Evolutionary conservation across 306 rosid genomes (phyloP).

Genomic region (Astragalus glycyphyllos): DNA sequence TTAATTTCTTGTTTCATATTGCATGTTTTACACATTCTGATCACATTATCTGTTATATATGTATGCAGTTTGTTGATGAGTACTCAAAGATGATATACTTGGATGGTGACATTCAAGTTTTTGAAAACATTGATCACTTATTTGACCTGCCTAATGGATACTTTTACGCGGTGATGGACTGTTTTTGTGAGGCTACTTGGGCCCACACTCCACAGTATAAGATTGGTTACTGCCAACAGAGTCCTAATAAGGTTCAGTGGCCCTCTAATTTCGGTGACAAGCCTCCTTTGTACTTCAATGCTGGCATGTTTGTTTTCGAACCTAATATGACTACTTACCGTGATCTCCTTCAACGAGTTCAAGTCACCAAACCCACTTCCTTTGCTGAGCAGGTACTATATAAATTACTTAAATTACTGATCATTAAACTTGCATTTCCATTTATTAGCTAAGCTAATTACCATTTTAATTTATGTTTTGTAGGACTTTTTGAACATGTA

Average conservation of each 20-base stretch:
- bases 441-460: background rate
- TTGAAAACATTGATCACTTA: constrained; percentile 70
- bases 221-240: constrained; percentile 82
- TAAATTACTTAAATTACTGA: background rate
- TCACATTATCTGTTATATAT: too few relatives aligned
- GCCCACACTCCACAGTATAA: constrained; percentile 56
- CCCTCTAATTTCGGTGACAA: constrained; percentile 58
- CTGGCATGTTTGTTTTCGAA: constrained; percentile 81
- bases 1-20: too few relatives aligned
- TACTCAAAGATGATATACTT: constrained; percentile 79
- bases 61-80: constrained; percentile 75
- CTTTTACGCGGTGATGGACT: constrained; percentile 82
- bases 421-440: background rate
- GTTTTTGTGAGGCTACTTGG: constrained; percentile 83
- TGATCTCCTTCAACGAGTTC: constrained; percentile 58
- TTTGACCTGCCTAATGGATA: constrained; percentile 60
- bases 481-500: constrained; percentile 80
- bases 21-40: too few relatives aligned
- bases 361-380: constrained; percentile 57
- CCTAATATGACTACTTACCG: constrained; percentile 62
- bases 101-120: constrained; percentile 83
- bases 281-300: constrained; percentile 89
- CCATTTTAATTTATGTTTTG: background rate
- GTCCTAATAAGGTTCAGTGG: constrained; percentile 75
- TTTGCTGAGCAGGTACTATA: constrained; percentile 78